A percentile compares a stretch with the other conserved stretches of the same genome.
These are phyloP conservation scores for Psilocybe sp. DNA, from an alignment of 768 basidiomycete species.

Conservation along the genomic window DNA sequence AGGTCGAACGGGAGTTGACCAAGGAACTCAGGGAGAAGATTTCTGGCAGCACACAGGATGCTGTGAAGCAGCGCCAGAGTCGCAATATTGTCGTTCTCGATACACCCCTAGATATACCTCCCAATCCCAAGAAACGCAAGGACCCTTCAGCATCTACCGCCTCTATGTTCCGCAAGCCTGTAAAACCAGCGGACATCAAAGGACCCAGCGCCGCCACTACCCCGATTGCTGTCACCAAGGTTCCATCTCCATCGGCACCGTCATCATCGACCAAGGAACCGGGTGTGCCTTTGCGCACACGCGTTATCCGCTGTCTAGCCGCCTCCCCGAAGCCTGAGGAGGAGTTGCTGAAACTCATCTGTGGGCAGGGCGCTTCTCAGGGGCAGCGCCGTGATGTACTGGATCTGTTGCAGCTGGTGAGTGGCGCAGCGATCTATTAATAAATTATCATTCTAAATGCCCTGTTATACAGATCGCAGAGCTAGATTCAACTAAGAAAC, in stretches of 20 bases:
- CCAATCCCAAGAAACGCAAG: slow-evolving; percentile 37
- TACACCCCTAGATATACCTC: slow-evolving; percentile 37
- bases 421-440: slow-evolving; percentile 4
- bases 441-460: not conserved
- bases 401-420: slow-evolving; percentile 49
- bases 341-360: slow-evolving; percentile 45
- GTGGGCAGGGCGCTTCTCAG: slow-evolving; percentile 33
- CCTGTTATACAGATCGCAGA: slow-evolving; percentile 47
- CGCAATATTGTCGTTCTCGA: slow-evolving; percentile 51
- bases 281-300: slow-evolving; percentile 22
- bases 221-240: slow-evolving; percentile 3
- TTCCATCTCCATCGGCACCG: slow-evolving; percentile 13
- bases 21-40: slow-evolving; percentile 41
- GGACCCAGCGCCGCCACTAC: not conserved
- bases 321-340: slow-evolving; percentile 47
- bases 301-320: slow-evolving; percentile 55
- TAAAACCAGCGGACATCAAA: slow-evolving; percentile 25
- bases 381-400: slow-evolving; percentile 40
- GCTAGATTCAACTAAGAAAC: slow-evolving; percentile 31
- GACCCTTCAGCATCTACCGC: slow-evolving; percentile 15
- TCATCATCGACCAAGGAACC: slow-evolving; percentile 5
- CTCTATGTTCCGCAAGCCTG: slow-evolving; percentile 38
- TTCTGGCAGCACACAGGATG: slow-evolving; percentile 43
- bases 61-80: slow-evolving; percentile 37
- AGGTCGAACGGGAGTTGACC: slow-evolving; percentile 60